phyloP scores from a whole-genome alignment of 805 yeast species.

The Starmera amethionina region DNA sequence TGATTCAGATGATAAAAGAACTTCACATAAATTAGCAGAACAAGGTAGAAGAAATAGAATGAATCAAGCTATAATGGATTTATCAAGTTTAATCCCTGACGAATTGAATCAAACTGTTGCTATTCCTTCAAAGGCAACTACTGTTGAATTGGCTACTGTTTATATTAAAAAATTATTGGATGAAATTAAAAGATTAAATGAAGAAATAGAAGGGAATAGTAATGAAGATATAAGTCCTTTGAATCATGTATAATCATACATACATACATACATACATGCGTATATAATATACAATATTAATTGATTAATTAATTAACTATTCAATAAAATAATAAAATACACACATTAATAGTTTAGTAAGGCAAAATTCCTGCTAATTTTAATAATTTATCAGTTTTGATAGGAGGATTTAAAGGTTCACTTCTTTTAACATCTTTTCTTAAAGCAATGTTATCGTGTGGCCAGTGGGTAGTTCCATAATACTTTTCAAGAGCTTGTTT shows the following conservation, averaged over 20 bases:
- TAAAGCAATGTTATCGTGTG: slow-evolving; percentile 18
- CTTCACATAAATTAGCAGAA: slow-evolving; percentile 81
- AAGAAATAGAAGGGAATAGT: slow-evolving; percentile 11
- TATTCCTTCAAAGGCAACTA: slow-evolving; percentile 87
- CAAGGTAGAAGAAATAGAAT: slow-evolving; percentile 92
- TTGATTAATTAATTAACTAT: no score
- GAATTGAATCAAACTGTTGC: slow-evolving; percentile 37
- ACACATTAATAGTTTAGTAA: not conserved
- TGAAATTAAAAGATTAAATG: slow-evolving; percentile 20
- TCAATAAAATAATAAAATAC: no score
- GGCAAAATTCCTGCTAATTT: slow-evolving; percentile 19
- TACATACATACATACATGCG: no score
- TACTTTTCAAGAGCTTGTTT: slow-evolving; percentile 15
- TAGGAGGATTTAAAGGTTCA: slow-evolving; percentile 18
- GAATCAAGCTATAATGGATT: slow-evolving; percentile 75
- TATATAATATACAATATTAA: no score
- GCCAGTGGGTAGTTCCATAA: slow-evolving; percentile 24
- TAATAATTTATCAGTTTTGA: slow-evolving; percentile 15
- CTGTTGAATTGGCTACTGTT: slow-evolving; percentile 79
- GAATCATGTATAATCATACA: not conserved
- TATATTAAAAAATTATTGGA: slow-evolving; percentile 45
- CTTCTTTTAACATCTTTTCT: slow-evolving; percentile 9
- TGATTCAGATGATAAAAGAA: slow-evolving; percentile 16
- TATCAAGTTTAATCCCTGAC: slow-evolving; percentile 60
- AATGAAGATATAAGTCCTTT: slow-evolving; percentile 21